phyloP scores from a whole-genome alignment of 331 rosid genomes.

The Ulmus americana region DNA sequence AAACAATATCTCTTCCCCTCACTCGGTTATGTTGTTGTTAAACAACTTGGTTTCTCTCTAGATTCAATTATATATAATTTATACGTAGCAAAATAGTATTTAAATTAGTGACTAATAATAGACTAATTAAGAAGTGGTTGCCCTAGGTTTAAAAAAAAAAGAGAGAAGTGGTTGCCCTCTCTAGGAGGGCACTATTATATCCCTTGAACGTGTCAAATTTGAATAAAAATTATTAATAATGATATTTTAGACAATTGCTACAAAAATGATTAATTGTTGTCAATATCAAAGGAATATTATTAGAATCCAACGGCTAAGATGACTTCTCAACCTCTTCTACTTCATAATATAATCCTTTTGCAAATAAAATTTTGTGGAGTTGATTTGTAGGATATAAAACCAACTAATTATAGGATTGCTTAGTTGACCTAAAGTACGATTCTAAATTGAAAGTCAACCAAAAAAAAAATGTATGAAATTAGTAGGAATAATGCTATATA shows the following conservation, averaged over 20 bases:
- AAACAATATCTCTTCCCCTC: too few species aligned
- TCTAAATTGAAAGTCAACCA: slow-evolving; percentile 25
- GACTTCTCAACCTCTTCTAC: neutral
- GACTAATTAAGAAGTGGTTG: neutral
- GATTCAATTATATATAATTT: neutral
- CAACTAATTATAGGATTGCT: slow-evolving; percentile 18
- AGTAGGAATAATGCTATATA: neutral
- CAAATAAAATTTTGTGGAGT: neutral
- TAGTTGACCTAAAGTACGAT: slow-evolving; percentile 29
- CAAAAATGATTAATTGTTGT: neutral
- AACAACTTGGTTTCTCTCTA: slow-evolving; percentile 5
- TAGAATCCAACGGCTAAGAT: slow-evolving; percentile 5
- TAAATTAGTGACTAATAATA: neutral
- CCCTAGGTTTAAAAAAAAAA: neutral
- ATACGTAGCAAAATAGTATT: neutral
- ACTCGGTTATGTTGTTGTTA: slow-evolving; percentile 6
- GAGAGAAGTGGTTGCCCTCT: slow-evolving; percentile 1
- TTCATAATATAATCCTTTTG: neutral
- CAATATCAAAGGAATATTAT: neutral
- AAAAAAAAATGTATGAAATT: slow-evolving; percentile 1
- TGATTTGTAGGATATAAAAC: slow-evolving; percentile 1
- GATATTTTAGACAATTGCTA: neutral
- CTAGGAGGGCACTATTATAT: neutral
- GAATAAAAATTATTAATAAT: neutral
- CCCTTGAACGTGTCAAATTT: slow-evolving; percentile 6